A percentile compares a stretch with the other conserved stretches of the same genome.
Conservation (phyloP, 2,329 filamentous ascomycete genomes). For the Fusarium denticulatum region DNA sequence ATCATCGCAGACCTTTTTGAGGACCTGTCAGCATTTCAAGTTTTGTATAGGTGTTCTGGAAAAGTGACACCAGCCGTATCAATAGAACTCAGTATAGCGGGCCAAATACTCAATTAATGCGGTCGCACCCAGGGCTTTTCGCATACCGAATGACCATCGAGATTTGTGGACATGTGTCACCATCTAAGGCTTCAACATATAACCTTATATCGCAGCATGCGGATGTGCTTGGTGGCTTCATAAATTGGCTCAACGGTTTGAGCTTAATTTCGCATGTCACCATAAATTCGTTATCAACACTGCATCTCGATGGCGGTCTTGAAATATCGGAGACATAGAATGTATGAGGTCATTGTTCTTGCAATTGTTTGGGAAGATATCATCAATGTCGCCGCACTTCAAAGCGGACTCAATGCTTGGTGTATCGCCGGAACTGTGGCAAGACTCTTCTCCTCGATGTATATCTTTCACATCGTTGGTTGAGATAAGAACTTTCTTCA, state of each 20-base stretch:
- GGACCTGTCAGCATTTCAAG: too few relatives aligned
- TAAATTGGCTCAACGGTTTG: too few relatives aligned
- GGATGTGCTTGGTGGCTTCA: rapidly evolving
- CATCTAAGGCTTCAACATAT: rapidly evolving
- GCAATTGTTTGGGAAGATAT: rapidly evolving
- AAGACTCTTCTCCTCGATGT: too few relatives aligned
- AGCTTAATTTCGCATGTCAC: neutral
- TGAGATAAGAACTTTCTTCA: neutral
- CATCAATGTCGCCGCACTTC: rapidly evolving
- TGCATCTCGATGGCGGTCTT: rapidly evolving
- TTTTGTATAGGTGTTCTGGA: neutral
- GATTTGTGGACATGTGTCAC: neutral
- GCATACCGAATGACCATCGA: neutral
- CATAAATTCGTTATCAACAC: rapidly evolving
- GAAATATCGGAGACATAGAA: rapidly evolving
- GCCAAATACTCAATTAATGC: too few relatives aligned
- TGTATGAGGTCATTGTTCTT: rapidly evolving
- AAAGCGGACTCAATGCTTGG: rapidly evolving
- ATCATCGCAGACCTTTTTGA: too few relatives aligned
- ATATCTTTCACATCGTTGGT: rapidly evolving
- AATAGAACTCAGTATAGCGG: neutral
- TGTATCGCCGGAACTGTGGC: too few relatives aligned
- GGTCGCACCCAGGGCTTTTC: neutral
- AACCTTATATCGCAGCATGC: rapidly evolving
- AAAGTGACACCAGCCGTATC: rapidly evolving